phyloP scores from a whole-genome alignment of 2,329 filamentous ascomycete genomes.

The Hirsutella thompsonii region DNA sequence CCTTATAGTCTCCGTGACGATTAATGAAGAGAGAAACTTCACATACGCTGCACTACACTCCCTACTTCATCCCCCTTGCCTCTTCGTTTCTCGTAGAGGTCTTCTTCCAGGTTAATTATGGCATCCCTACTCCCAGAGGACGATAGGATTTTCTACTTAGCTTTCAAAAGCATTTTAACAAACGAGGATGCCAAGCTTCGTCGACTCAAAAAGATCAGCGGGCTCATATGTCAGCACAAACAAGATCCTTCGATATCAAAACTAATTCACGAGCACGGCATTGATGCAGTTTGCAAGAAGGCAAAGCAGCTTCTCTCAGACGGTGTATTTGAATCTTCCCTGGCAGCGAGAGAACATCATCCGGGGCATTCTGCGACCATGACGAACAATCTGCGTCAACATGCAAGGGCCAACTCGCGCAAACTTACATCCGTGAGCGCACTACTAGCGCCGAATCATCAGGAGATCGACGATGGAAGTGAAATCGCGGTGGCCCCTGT shows the following conservation, averaged over 20 bases:
- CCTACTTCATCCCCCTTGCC: no score
- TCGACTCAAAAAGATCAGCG: neutral
- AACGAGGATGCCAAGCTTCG: neutral
- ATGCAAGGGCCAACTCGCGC: neutral
- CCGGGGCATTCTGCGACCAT: neutral
- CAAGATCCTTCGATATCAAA: neutral
- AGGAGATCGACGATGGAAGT: neutral
- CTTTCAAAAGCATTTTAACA: neutral
- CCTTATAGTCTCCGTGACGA: no score
- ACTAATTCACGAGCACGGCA: neutral
- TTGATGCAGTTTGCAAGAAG: neutral
- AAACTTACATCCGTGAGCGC: neutral
- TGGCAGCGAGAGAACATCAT: neutral
- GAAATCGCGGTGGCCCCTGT: slow-evolving; percentile 7
- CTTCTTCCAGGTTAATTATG: no score
- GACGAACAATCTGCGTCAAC: neutral
- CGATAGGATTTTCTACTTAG: neutral
- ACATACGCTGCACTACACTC: no score
- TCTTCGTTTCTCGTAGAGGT: no score
- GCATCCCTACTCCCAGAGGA: neutral
- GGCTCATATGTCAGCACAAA: neutral
- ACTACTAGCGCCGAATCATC: neutral
- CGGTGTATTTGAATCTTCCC: neutral
- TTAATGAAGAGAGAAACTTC: no score
- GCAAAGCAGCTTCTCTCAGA: neutral